phyloP scores from a whole-genome alignment of 2,329 filamentous ascomycete species.

The Diaporthe vexans region DNA sequence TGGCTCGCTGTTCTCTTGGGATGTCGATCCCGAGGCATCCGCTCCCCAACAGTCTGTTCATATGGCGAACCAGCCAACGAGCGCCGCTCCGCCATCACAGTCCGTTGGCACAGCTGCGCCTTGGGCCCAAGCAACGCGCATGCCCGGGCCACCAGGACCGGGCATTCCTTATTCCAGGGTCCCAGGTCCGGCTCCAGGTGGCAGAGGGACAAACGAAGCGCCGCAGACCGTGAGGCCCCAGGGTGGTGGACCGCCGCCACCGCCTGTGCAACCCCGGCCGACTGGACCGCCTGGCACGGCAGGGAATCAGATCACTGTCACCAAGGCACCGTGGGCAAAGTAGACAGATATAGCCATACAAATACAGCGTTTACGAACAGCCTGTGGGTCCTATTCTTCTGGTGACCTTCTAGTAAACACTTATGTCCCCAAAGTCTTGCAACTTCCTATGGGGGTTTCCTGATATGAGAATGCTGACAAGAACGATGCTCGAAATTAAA shows the following conservation, averaged over 20 bases:
- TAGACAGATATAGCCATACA: background rate
- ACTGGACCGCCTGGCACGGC: constrained; percentile 40
- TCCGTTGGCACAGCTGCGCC: constrained; percentile 55
- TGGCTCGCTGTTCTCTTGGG: constrained; percentile 84
- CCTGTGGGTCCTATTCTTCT: too few relatives aligned
- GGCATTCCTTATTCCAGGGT: constrained; percentile 49
- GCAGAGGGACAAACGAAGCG: constrained; percentile 14
- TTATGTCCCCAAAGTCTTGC: background rate
- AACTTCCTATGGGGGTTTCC: background rate
- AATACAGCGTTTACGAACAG: background rate
- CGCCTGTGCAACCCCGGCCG: constrained; percentile 30
- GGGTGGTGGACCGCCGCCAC: background rate
- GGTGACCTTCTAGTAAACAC: background rate
- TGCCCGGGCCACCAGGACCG: constrained; percentile 52
- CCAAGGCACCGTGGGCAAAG: constrained; percentile 42
- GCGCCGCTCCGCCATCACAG: constrained; percentile 47
- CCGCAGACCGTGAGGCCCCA: constrained; percentile 19
- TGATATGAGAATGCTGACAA: background rate
- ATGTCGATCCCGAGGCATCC: constrained; percentile 73
- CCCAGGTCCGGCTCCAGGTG: constrained; percentile 42
- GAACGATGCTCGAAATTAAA: background rate
- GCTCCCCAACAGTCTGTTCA: constrained; percentile 67
- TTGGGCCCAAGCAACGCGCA: constrained; percentile 59
- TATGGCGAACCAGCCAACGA: constrained; percentile 66
- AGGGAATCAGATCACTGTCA: constrained; percentile 40